Evolutionary conservation across 306 rosid genomes (phyloP), one percentile per base, ranked within the genome.

Genomic region (Clitoria ternatea): DNA sequence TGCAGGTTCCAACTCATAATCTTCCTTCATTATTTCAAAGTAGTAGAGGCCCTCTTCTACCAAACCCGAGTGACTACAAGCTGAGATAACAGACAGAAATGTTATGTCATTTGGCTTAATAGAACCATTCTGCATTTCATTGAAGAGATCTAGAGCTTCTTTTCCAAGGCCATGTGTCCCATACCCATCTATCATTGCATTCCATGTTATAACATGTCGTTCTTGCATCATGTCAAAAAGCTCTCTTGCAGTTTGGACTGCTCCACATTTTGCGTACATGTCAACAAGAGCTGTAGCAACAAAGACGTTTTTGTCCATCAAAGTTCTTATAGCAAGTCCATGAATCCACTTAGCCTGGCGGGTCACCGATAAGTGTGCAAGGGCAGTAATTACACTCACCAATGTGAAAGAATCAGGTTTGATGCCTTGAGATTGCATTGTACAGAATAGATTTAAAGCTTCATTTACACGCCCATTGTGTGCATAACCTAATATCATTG

Each of bases 301-400:
- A 62, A 79, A 92, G 24, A 90, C 77, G 45, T 90, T 90, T 59
- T 74, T 82, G 78, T 90, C 90, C 74, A 85, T 85, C 73, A 84
- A 79, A 15, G 83, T 80, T 78, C 96, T 80, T 33, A 85, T 72
- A 53, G 85, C 88, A 56, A 90, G 88, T 64, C 97, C 97, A 63
- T 93, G 96, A 76, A 93, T 87, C 98, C 98, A 93, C 86, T 88
- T 93, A 15, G 98, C 96, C 44, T 86, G 92, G 17, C 93, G 92
- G 4, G 82, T 85, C 61, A 86, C 85, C 1, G 98, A 92, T 72
- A 92, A 88, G 35, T 88, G 97, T 1, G 97, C 93, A 57, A 92
- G 74, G 50, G 98, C 97, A 17, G 90, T 81, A 56, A 85, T 82
- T 52, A 88, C 98, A 63, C 97, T 85, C 15, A 92, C 98, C 74